Base-by-base conservation (phyloP, 2,329 filamentous ascomycete genomes). In the Calonectria pteridis region DNA sequence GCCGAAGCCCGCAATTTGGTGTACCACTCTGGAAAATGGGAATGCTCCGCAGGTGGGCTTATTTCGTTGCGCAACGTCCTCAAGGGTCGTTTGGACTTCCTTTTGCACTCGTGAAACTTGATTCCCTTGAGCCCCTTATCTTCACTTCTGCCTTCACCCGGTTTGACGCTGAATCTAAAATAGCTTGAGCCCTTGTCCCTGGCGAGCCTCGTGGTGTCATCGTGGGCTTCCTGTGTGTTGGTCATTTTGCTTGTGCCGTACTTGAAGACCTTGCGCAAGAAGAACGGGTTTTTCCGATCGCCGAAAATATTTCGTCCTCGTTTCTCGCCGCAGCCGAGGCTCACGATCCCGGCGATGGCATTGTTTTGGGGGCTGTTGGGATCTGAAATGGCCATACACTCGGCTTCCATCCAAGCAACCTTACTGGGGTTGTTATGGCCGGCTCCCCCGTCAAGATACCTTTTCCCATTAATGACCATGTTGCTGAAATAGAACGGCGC, bases 401-500 rank as follows among this genome's bases (percentile, higher is more conserved):
- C 28, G 6, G 64, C 64, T 20, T 67, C 64, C 18, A 40, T 31
- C 49, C 49, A 67, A 13, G 49, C 64, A 9, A 67, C 20, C 7
- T 37, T 29, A 23, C 64, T 67, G 6, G 64, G 64, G 43, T 67
- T 67, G 16, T 67, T 67, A 6, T 53, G 23, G 16, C 26, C 64
- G 6, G 33, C 64, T 4, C 64, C 64, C 10, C 64, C 64, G 23
- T 67, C 64, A 18, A 67, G 49, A 26, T 37, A 67, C 16, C 55
- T 33, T 13, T 67, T n/a, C 2, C 13, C 7, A 2, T 33, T 31
- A 11, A 67, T 67, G 16, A 18, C 23, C 23, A 67, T 67, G 29
- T 35, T 67, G 7, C 3, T 9, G 11, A 67, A 67, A 18, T n/a
- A 55, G 18, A n/a, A 43, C 3, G 64, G 64, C 10, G 64, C 64